Conservation (phyloP, 768 basidiomycete genomes). For the Lactifluus rugatus region DNA sequence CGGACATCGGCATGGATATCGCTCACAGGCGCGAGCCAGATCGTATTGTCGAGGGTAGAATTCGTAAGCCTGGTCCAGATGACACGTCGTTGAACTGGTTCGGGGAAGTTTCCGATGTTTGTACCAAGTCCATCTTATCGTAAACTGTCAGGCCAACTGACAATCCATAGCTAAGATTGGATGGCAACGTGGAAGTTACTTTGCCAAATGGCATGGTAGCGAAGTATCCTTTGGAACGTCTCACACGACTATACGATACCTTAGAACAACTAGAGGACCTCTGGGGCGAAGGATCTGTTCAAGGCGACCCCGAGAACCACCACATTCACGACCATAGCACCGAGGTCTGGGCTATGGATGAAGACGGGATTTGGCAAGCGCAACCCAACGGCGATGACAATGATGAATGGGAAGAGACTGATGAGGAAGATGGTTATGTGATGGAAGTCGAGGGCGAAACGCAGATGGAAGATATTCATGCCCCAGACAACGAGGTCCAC, state of each 20-base stretch:
- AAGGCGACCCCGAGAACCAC: conserved; percentile 26
- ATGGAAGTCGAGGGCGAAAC: conserved; percentile 33
- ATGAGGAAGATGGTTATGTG: conserved; percentile 28
- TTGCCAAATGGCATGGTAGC: conserved; percentile 47
- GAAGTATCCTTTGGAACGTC: conserved; percentile 50
- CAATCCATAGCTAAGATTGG: conserved; percentile 48
- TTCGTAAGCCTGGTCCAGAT: conserved; percentile 33
- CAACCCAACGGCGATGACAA: conserved; percentile 23
- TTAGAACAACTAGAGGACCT: conserved; percentile 67
- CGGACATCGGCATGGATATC: conserved; percentile 50
- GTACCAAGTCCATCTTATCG: conserved; percentile 20
- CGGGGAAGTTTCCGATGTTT: conserved; percentile 73
- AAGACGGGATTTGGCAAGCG: conserved; percentile 30
- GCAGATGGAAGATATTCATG: conserved; percentile 14
- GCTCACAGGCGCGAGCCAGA: conserved; percentile 37
- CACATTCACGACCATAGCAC: conserved; percentile 33
- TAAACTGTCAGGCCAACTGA: conserved; percentile 3
- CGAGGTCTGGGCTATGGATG: conserved; percentile 34
- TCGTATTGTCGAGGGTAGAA: conserved; percentile 30
- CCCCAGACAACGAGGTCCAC: conserved; percentile 7
- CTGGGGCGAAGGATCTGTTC: conserved; percentile 40
- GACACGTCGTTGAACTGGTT: conserved; percentile 59
- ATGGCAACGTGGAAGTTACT: conserved; percentile 65
- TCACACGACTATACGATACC: conserved; percentile 74
- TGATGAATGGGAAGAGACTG: conserved; percentile 28